These are phyloP conservation scores for Choanephora cucurbitarum DNA, from an alignment of 371 early-diverging fungal species.

Conservation along the genomic window DNA sequence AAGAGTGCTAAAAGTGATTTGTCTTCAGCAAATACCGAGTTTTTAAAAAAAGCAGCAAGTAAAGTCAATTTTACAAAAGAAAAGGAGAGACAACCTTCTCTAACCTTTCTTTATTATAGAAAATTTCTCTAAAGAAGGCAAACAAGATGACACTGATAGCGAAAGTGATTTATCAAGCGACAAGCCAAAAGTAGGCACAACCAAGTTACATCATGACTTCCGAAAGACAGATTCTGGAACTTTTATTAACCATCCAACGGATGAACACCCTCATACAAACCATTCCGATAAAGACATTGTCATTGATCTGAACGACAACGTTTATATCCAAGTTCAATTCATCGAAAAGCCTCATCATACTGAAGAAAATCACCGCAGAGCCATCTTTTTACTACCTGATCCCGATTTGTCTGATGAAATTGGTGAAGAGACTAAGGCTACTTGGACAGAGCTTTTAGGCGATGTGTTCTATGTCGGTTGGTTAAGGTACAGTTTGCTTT, in stretches of 20 bases:
- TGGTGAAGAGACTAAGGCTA: constrained; percentile 45
- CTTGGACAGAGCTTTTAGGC: constrained; percentile 51
- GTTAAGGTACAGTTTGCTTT: constrained; percentile 27
- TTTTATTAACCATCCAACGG: neutral
- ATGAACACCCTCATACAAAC: constrained; percentile 11
- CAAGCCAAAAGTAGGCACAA: constrained; percentile 1
- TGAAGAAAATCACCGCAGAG: constrained; percentile 18
- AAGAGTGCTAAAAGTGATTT: neutral
- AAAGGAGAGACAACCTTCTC: too few relatives aligned
- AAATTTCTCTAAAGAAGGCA: constrained; percentile 10
- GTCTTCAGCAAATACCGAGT: constrained; percentile 10
- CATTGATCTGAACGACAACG: constrained; percentile 43
- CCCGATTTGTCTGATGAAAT: constrained; percentile 54
- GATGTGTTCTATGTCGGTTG: constrained; percentile 56
- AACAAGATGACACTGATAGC: neutral
- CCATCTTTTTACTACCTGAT: constrained; percentile 44
- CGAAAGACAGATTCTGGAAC: constrained; percentile 11
- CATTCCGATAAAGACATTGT: constrained; percentile 16
- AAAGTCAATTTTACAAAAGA: neutral
- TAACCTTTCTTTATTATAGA: constrained; percentile 8
- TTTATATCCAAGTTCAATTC: constrained; percentile 41
- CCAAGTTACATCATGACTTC: neutral
- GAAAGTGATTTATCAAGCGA: neutral
- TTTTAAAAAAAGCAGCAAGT: constrained; percentile 8
- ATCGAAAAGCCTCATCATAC: constrained; percentile 17